Base-by-base conservation (phyloP, 2,329 filamentous ascomycete genomes). In the Pseudopithomyces maydicus region DNA sequence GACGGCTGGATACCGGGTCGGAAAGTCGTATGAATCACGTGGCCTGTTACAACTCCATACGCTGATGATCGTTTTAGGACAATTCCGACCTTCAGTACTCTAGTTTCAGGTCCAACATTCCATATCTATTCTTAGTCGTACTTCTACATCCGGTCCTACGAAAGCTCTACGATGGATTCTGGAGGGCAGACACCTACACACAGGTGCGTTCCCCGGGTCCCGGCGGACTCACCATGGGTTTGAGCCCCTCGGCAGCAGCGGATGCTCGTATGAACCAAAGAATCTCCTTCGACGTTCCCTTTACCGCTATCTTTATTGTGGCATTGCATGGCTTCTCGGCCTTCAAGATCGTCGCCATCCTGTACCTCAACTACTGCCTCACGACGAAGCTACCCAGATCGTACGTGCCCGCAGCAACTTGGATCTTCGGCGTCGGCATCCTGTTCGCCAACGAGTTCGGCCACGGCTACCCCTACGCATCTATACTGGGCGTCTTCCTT, bases 1-100 rank as follows among this genome's bases (percentile, higher is more conserved):
- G 83, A 87, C 8, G 96, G 95, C 65, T 99, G 95, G 95, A 90
- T 99, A 55, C 90, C 90, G 7, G 94, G 94, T 23, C 90, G 94
- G 57, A 91, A 91, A 83, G 91, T 98, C 61, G 90, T 92, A 82
- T 74, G 67, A 1, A 22, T 8, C 20, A 35, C 19, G 33, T 23
- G 7, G 45, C 55, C 43, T 42, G 26, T 49, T 29, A 22, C 3
- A 12, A 42, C 22, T 11, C 52, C 11, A 56, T 65, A 22, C 64
- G 54, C 66, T 45, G 66, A 26, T 8, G 48, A 15, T 22, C 32
- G 11, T 39, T 2, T 12, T 61, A 92, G 89, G 95, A 99, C 78
- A 88, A 92, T 61, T 95, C 92, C 38, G 95, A 99, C 78, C 77
- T 84, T 32, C 95, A 99, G 76, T 99, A 98, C 77, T 81, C 84